These are phyloP conservation scores for Penicillium sp. DNA, from an alignment of 2,329 filamentous ascomycete species.

Conservation along the genomic window DNA sequence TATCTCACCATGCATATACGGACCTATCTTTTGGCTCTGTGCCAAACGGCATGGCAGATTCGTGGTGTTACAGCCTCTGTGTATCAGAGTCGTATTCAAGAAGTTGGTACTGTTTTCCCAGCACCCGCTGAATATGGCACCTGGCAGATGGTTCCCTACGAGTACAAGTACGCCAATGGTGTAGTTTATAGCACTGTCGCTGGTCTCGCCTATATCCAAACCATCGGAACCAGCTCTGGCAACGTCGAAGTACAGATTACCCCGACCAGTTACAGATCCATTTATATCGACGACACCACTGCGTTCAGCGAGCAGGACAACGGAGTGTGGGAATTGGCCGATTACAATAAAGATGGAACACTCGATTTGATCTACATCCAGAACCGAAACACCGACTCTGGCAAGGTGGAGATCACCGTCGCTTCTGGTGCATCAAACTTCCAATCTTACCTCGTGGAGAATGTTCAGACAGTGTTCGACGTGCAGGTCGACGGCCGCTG, in stretches of 20 bases:
- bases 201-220: not conserved
- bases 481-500: not conserved
- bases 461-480: not conserved
- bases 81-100: not conserved
- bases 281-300: not conserved
- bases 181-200: not conserved
- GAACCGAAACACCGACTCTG: not conserved
- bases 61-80: not conserved
- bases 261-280: not conserved
- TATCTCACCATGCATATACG: not conserved
- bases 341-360: not conserved
- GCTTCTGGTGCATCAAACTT: not conserved
- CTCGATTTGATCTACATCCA: not conserved
- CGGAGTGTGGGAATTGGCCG: not conserved
- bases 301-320: not conserved
- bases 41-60: not conserved
- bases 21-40: not conserved
- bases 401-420: not conserved
- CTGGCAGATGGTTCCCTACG: not conserved
- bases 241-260: not conserved
- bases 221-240: not conserved
- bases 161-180: not conserved
- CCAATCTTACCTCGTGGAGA: not conserved
- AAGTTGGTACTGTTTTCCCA: not conserved
- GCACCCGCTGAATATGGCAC: not conserved